Evolutionary conservation across 1,284 basidiomycete species (phyloP).

Genomic region (Psilocybe mexicana): DNA sequence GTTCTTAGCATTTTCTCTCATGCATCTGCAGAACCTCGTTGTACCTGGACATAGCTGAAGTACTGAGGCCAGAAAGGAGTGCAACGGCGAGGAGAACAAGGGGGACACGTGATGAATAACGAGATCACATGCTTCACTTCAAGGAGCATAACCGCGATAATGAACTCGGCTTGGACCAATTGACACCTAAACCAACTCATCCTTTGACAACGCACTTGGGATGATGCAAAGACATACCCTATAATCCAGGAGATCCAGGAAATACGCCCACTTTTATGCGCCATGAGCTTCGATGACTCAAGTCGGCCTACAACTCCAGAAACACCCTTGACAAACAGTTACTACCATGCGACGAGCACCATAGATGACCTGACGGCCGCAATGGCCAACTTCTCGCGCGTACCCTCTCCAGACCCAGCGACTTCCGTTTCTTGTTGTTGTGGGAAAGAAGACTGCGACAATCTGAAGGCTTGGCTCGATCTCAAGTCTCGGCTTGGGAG

Average conservation of each 20-base stretch:
- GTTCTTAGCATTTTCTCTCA: background rate
- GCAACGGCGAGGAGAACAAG: no score
- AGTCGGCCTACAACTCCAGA: slow-evolving; percentile 48
- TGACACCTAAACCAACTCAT: background rate
- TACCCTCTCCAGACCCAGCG: slow-evolving; percentile 65
- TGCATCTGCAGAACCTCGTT: background rate
- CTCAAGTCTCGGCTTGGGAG: slow-evolving; percentile 72
- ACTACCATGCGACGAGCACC: slow-evolving; percentile 61
- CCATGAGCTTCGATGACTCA: slow-evolving; percentile 14
- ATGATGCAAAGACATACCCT: slow-evolving; percentile 1
- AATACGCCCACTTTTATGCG: background rate
- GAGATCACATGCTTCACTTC: slow-evolving; percentile 4
- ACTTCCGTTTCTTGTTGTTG: slow-evolving; percentile 63
- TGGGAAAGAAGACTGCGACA: slow-evolving; percentile 62
- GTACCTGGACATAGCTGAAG: background rate
- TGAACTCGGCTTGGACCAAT: slow-evolving; percentile 2
- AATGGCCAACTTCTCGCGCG: slow-evolving; percentile 66
- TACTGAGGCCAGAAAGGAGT: no score
- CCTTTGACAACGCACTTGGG: background rate
- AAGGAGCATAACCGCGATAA: slow-evolving; percentile 2
- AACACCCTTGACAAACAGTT: slow-evolving; percentile 55
- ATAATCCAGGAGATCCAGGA: slow-evolving; percentile 2
- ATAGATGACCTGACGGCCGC: slow-evolving; percentile 78
- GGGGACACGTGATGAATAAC: no score
- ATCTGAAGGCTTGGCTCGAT: slow-evolving; percentile 61